phyloP scores from a whole-genome alignment of 139 green algal genomes.

The Ostreobium quekettii region DNA sequence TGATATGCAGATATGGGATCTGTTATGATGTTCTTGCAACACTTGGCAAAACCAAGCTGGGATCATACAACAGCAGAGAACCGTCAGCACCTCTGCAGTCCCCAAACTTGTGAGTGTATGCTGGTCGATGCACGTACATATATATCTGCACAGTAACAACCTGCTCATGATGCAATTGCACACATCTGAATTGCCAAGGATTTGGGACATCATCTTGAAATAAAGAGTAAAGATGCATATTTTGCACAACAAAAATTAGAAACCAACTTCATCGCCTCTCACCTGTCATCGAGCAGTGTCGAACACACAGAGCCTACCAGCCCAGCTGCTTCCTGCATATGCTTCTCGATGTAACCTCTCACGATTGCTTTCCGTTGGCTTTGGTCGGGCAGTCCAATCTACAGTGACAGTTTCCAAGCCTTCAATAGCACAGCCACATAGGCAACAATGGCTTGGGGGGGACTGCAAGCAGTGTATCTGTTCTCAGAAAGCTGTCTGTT shows the following conservation, averaged over 20 bases:
- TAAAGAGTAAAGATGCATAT: too few relatives aligned
- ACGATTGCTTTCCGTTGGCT: conserved; percentile 5
- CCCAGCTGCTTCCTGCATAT: conserved; percentile 4
- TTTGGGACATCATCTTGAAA: too few relatives aligned
- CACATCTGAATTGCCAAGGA: too few relatives aligned
- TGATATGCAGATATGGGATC: too few relatives aligned
- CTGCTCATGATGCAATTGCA: too few relatives aligned
- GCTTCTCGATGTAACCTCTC: conserved; percentile 5
- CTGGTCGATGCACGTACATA: too few relatives aligned
- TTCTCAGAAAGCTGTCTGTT: neutral
- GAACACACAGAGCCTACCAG: neutral
- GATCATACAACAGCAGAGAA: too few relatives aligned
- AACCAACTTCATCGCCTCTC: neutral
- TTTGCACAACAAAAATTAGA: neutral
- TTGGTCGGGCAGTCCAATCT: conserved; percentile 14
- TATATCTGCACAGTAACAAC: too few relatives aligned
- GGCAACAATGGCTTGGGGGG: neutral
- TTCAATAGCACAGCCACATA: neutral
- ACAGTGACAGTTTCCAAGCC: neutral
- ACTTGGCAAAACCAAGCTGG: too few relatives aligned
- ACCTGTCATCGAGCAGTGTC: neutral
- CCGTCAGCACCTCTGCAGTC: too few relatives aligned
- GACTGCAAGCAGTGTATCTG: neutral
- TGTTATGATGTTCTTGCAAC: too few relatives aligned
- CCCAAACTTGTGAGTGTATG: too few relatives aligned